Base-by-base conservation (phyloP, 169 alveolate genomes). In the Plasmodium malariae region DNA sequence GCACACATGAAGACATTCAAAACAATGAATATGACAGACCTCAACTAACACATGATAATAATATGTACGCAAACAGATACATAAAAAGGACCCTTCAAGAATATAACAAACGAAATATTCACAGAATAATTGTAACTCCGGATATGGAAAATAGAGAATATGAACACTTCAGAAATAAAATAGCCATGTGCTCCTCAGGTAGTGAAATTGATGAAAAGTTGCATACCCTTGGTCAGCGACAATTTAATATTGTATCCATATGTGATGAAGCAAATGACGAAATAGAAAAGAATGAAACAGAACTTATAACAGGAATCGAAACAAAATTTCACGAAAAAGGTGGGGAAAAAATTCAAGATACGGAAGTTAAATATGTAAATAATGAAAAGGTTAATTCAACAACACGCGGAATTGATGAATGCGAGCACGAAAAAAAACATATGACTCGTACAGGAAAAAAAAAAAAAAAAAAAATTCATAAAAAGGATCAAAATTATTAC, bases 381-480 rank as follows among this genome's bases (percentile, higher is more conserved):
- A 24, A 57, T 57, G 0, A 1, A 21, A 57, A 17, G 4, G 28
- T 19, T 19, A 14, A 26, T 19, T 57, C 32, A 24, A 12, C 49
- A 30, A n/a, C 19, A n/a, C n/a, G n/a, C 48, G 14, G 14, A 62
- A 62, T 34, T 11, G 14, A 49, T 49, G 37, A 72, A 19, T 32
- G 30, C 24, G 37, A 72, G 49, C 37, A 57, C 9, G 48, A 69
- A 9, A 55, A 5, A 12, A 54, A 72, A 17, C 32, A 21, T 19
- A 34, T 30, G 21, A 32, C 12, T 7, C 17, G 54, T 72, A 70
- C 36, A 51, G 49, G 26, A 5, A 43, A 57, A 57, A 24, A 36
- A 74, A 24, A 72, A 69, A 69, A 70, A 24, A 74, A 59, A 24
- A 59, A 28, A 51, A 45, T 24, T 19, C 26, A 45, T 37, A 51